Evolutionary conservation across 2,329 filamentous ascomycete species (phyloP).

Genomic region (Dothidotthia symphoricarpi): DNA sequence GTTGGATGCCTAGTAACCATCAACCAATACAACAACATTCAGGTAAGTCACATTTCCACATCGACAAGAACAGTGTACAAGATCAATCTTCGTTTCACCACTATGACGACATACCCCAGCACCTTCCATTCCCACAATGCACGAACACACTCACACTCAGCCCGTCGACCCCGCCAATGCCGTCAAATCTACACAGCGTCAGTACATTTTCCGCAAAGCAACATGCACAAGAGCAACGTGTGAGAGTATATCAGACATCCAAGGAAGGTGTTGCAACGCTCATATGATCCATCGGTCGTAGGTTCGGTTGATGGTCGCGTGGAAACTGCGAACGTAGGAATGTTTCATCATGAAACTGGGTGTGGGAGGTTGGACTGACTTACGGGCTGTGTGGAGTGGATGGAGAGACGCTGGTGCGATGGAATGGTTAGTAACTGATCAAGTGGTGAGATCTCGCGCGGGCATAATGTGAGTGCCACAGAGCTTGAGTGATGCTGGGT

Average conservation of each 20-base stretch:
- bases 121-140: too few relatives aligned
- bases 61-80: not conserved
- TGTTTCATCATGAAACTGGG: constrained; percentile 12
- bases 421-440: not conserved
- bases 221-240: too few relatives aligned
- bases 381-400: too few relatives aligned
- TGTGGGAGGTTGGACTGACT: too few relatives aligned
- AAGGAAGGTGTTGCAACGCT: constrained; percentile 14
- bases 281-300: constrained; percentile 7
- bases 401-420: too few relatives aligned
- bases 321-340: constrained; percentile 16
- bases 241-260: constrained; percentile 10
- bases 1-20: not conserved
- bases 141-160: too few relatives aligned
- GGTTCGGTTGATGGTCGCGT: constrained; percentile 14
- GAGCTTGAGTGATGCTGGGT: constrained; percentile 4
- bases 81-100: not conserved
- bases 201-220: too few relatives aligned
- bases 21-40: not conserved
- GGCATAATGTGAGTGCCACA: not conserved
- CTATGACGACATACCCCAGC: too few relatives aligned
- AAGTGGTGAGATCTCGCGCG: not conserved
- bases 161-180: too few relatives aligned
- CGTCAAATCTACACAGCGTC: too few relatives aligned
- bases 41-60: not conserved